These are phyloP conservation scores for Seminavis robusta DNA, from an alignment of 108 stramenopile species.

Conservation along the genomic window DNA sequence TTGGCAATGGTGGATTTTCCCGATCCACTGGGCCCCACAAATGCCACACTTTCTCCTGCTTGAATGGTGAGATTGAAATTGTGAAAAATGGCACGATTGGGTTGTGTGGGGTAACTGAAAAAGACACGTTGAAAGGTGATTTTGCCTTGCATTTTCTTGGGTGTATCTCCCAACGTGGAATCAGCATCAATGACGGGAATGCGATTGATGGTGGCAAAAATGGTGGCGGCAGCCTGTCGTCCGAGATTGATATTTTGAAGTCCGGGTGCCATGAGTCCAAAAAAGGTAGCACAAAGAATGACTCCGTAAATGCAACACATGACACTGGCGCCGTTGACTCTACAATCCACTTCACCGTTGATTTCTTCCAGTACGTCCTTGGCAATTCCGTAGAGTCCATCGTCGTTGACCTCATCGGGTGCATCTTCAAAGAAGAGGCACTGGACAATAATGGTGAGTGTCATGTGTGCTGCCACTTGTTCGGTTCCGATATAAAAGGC, in stretches of 20 bases:
- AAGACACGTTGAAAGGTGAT: slow-evolving; percentile 49
- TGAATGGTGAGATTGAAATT: slow-evolving; percentile 42
- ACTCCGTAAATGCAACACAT: slow-evolving; percentile 44
- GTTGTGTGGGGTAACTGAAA: slow-evolving; percentile 56
- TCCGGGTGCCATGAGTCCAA: slow-evolving; percentile 40
- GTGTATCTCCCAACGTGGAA: too few relatives aligned
- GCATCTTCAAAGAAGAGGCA: too few relatives aligned
- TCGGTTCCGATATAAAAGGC: slow-evolving; percentile 40
- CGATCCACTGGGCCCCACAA: slow-evolving; percentile 47
- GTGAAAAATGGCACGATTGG: slow-evolving; percentile 22
- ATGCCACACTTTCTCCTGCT: slow-evolving; percentile 47
- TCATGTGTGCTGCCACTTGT: slow-evolving; percentile 18
- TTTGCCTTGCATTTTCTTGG: too few relatives aligned
- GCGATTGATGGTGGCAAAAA: slow-evolving; percentile 34
- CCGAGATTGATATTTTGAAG: slow-evolving; percentile 33
- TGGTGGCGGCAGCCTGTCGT: slow-evolving; percentile 35
- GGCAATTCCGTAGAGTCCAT: too few relatives aligned
- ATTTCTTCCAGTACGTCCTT: too few relatives aligned
- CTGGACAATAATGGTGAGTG: slow-evolving; percentile 9
- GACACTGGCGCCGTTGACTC: slow-evolving; percentile 30
- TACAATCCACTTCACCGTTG: slow-evolving; percentile 30
- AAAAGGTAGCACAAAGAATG: slow-evolving; percentile 24
- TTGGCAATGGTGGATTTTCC: slow-evolving; percentile 41
- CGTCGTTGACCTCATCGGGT: too few relatives aligned
- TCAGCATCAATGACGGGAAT: slow-evolving; percentile 34